Base-by-base conservation (phyloP, 78 protist species). In the Creolimax fragrantissima region DNA sequence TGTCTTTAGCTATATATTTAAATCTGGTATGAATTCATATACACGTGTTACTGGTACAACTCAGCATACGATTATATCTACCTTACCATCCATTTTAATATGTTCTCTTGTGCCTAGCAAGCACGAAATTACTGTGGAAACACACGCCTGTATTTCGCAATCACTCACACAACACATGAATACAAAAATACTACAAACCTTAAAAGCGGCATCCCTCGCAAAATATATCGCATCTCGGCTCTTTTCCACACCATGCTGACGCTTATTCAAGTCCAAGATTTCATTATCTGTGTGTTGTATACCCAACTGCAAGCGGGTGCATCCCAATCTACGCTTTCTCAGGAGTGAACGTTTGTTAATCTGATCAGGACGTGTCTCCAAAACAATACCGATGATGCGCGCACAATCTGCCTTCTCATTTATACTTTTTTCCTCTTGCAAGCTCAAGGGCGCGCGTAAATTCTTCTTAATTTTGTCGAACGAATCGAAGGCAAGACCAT, bases 281-380 rank as follows among this genome's bases (percentile, higher is more conserved):
- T 88, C 90, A 6, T 88, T 58, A 1, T 88, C 90, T 35, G 90
- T 88, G 47, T 88, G 90, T n/a, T 88, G 90, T 45, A 88, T 45
- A 7, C 90, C 90, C n/a, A 88, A 58, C 42, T 88, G 90, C 4
- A 88, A 58, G 4, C 90, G 17, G 35, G 90, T 88, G 6, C 90
- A 88, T 5, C 90, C 90, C 44, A 35, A 11, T n/a, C 47, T 0
- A 5, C 90, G 17, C 67, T 88, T 88, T 35, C 90, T 4, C 41
- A 39, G 35, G 86, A 88, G 47, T 58, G 74, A 58, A 1, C 74
- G 74, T 24, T 88, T 88, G 39, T n/a, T 88, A 6, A 88, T 88
- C 35, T 37, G 39, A n/a, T 88, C 90, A 4, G 90, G 90, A 35
- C 90, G 4, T 32, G 90, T 88, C 42, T 88, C 90, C 4, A 88